Conservation (phyloP, 192 early-diverging fungal species). For the Fimicolochytrium jonesii region DNA sequence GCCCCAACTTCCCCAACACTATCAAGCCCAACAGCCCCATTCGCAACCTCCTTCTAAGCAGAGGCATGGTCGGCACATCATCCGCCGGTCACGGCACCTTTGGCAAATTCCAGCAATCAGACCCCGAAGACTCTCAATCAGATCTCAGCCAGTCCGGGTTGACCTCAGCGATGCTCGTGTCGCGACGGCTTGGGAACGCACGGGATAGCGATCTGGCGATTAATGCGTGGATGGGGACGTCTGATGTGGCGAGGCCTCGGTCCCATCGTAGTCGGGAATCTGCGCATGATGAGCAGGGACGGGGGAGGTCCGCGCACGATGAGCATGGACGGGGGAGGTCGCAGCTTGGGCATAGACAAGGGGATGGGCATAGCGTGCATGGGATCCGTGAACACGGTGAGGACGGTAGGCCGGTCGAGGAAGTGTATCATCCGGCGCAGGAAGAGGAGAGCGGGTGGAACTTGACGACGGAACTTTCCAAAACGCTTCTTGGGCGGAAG, state of each 20-base stretch:
- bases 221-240: no score
- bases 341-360: neutral
- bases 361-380: neutral
- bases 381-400: neutral
- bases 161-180: slow-evolving; percentile 12
- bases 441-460: slow-evolving; percentile 4
- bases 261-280: neutral
- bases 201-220: no score
- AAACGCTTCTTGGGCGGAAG: slow-evolving; percentile 2
- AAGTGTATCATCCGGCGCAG: neutral
- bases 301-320: neutral
- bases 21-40: slow-evolving; percentile 5
- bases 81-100: neutral
- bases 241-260: neutral
- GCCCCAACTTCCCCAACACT: neutral
- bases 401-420: neutral
- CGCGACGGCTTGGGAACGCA: no score
- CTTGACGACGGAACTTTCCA: slow-evolving; percentile 4
- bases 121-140: no score
- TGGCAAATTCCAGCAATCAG: neutral
- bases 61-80: slow-evolving; percentile 5
- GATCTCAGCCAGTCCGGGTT: neutral
- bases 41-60: slow-evolving; percentile 7
- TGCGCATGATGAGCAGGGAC: neutral
- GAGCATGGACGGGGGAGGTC: neutral